Base-by-base conservation (phyloP, 768 basidiomycete genomes). In the Russula dissimulans region DNA sequence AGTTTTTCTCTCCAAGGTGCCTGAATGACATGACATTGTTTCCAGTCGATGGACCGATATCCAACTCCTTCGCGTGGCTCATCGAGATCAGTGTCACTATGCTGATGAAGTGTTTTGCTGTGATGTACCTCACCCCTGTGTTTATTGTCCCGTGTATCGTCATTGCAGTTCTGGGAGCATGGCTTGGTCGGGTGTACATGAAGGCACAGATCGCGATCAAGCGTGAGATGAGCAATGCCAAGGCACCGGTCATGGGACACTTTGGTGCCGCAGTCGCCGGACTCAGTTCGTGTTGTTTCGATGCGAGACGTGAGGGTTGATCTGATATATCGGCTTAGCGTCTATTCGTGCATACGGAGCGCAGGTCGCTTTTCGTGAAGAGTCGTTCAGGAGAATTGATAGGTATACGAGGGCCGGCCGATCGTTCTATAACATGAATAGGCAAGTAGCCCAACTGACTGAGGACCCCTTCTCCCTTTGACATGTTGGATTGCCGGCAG, bases 311-410 rank as follows among this genome's bases (percentile, higher is more conserved):
- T 14, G 2, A 36, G 3, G 1, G 41, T 41, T 8, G 32, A 55
- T 29, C 22, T 51, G 43, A 54, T 11, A n/a, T 12, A 1, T n/a
- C 34, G 29, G 3, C 9, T 17, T 34, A 75, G 69, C 71, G 4
- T 79, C 79, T 3, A 81, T 84, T 42, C 74, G 82, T 9, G 82
- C 82, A 1, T 85, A 81, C 62, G 77, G 79, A 15, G 80, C 81
- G 10, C 75, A 83, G 64, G 70, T 73, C 4, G 66, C 71, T 5
- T 80, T 74, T 68, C 76, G 68, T 57, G 52, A 36, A 56, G 75
- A 81, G 62, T 76, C 79, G 5, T 66, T 77, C 50, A 62, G 67
- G 34, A 73, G 79, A 4, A 78, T 83, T 22, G 77, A 84, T 65
- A 72, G 71, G 41, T 84, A 79, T 63, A 70, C 71, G n/a, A 71